Evolutionary conservation across 768 basidiomycete genomes (phyloP), one percentile per base, ranked within the genome.

Genomic region (Rhizopogon vulgaris): DNA sequence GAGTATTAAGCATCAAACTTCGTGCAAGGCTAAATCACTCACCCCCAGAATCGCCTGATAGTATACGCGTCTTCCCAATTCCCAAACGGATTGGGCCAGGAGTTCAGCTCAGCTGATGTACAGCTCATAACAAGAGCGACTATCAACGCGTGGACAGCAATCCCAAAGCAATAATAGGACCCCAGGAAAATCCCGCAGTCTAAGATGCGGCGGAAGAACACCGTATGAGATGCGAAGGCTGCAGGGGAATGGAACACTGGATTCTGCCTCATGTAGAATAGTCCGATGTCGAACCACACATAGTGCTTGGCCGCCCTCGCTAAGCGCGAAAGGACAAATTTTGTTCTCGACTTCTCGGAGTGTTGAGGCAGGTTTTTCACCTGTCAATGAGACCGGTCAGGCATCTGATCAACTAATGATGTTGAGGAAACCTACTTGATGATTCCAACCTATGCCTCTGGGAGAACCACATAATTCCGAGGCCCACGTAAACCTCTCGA

Each of bases 41-140:
- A 73, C 72, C 73, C 69, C 75, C 75, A 77, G 25, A 72, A 65
- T 7, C 62, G 61, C 17, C 71, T 68, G 8, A 77, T 52, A 1
- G 72, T 71, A 51, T 70, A 73, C 10, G 70, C 69, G 24, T 75
- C 65, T 9, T 49, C 43, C 47, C 56, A 60, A 4, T 52, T 49
- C 0, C 72, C 72, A 51, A 70, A 75, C 8, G 71, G 30, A 22
- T 59, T 60, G 1, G 73, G 72, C 74, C 75, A 78, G 25, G 68
- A 65, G n/a, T 58, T 54, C 0, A 71, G 70, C 15, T 66, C 41
- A 15, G 64, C 64, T 3, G 53, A 32, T 5, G 43, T 52, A 3
- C 58, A 32, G 6, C 50, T 57, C 9, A 63, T 61, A 17, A 25
- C 28, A 9, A 53, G 22, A 12, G 52, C 38, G 17, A 52, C 30